A percentile compares a stretch with the other conserved stretches of the same genome.
Conservation (phyloP, 768 basidiomycete genomes). For the Albatrellus ellisii region DNA sequence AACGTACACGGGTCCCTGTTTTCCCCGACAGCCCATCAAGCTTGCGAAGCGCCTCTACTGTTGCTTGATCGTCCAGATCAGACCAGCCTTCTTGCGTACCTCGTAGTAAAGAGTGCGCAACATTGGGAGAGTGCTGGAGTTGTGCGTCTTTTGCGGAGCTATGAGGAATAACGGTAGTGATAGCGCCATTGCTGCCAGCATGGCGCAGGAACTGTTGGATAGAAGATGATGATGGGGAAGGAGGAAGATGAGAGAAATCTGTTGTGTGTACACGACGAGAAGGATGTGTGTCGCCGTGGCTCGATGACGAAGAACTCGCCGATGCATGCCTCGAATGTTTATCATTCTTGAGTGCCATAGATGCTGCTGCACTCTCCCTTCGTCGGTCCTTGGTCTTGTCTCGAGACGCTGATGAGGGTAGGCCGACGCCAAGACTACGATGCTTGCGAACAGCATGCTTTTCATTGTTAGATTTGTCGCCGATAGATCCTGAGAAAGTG, state of each 20-base stretch:
- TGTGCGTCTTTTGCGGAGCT: constrained; percentile 26
- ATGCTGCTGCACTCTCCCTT: constrained; percentile 20
- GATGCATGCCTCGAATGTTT: constrained; percentile 55
- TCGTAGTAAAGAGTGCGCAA: constrained; percentile 74
- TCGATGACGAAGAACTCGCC: constrained; percentile 53
- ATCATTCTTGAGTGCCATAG: constrained; percentile 8
- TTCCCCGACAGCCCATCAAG: constrained; percentile 80
- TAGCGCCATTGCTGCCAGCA: constrained; percentile 27
- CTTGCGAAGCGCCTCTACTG: constrained; percentile 84
- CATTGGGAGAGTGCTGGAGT: constrained; percentile 40
- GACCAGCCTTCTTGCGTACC: constrained; percentile 89
- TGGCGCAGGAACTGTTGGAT: constrained; percentile 74
- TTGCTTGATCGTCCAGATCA: constrained; percentile 76
- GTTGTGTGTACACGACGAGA: constrained; percentile 52
- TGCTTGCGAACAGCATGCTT: constrained; percentile 9
- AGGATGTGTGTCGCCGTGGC: constrained; percentile 32
- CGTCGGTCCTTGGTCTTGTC: constrained; percentile 36
- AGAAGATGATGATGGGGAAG: constrained; percentile 83
- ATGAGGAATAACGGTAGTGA: constrained; percentile 24
- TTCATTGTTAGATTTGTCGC: constrained; percentile 31
- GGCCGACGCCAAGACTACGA: constrained; percentile 12
- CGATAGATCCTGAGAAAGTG: constrained; percentile 8
- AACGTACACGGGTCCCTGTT: constrained; percentile 52
- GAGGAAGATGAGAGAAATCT: constrained; percentile 84
- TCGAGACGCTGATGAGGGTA: constrained; percentile 19